These are phyloP conservation scores for Bassia scoparia DNA, from an alignment of 148 eudicot genomes.

Conservation along the genomic window DNA sequence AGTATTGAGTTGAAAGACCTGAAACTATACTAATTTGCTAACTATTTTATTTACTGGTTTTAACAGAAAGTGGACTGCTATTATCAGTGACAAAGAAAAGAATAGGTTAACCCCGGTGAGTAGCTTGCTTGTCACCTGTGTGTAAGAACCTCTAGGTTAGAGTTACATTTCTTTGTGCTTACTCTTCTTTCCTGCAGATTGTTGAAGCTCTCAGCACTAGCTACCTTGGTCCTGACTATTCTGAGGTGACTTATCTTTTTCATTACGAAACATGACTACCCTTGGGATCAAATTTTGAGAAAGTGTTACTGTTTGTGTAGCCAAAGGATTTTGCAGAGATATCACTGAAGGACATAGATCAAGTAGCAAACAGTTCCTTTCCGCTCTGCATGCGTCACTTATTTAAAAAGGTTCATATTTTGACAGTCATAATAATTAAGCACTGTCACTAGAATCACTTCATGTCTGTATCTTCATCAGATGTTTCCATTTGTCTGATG, in stretches of 20 bases:
- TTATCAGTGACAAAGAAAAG: constrained; percentile 75
- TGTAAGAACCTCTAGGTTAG: neutral
- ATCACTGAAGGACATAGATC: constrained; percentile 81
- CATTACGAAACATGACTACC: neutral
- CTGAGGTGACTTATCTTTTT: constrained; percentile 50
- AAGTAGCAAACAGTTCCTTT: constrained; percentile 73
- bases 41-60: neutral
- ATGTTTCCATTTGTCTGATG: neutral
- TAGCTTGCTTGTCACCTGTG: constrained; percentile 9
- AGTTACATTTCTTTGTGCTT: constrained; percentile 4
- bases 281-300: constrained; percentile 5
- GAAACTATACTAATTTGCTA: neutral
- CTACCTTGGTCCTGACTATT: constrained; percentile 86
- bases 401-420: constrained; percentile 64
- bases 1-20: neutral
- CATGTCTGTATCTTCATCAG: neutral
- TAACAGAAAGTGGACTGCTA: constrained; percentile 83
- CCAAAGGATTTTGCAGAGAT: constrained; percentile 69
- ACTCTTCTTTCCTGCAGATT: constrained; percentile 43
- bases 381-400: constrained; percentile 95
- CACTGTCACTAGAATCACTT: too few relatives aligned
- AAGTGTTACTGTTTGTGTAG: constrained; percentile 35
- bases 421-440: neutral
- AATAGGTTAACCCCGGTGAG: constrained; percentile 89
- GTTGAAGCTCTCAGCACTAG: constrained; percentile 83